Percentiles rank a stretch among this genome's conserved stretches.
Evolutionary conservation across 2,329 filamentous ascomycete genomes (phyloP).

Genomic region (Aspergillus clavatus): DNA sequence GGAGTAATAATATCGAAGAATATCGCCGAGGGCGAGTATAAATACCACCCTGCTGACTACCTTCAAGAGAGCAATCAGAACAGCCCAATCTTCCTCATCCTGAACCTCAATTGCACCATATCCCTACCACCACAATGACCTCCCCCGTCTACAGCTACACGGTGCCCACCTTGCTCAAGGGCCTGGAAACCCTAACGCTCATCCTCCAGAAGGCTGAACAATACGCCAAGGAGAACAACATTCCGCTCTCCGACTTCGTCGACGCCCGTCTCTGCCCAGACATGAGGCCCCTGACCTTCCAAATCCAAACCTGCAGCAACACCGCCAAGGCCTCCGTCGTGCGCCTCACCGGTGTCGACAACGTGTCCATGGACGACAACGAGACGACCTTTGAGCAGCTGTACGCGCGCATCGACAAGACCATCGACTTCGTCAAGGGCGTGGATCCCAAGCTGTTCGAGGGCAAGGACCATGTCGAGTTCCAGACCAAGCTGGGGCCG

Average conservation of each 20-base stretch:
- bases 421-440: constrained; percentile 44
- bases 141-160: constrained; percentile 29
- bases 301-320: constrained; percentile 45
- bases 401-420: constrained; percentile 44
- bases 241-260: constrained; percentile 34
- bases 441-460: constrained; percentile 43
- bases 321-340: constrained; percentile 38
- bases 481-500: constrained; percentile 32
- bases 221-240: constrained; percentile 36
- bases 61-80: no score
- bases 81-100: no score
- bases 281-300: constrained; percentile 49
- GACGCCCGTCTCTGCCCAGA: constrained; percentile 44
- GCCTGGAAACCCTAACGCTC: constrained; percentile 39
- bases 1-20: no score
- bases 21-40: no score
- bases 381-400: constrained; percentile 50
- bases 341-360: constrained; percentile 35
- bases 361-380: constrained; percentile 35
- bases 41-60: no score
- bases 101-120: not conserved
- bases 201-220: constrained; percentile 44
- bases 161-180: constrained; percentile 41
- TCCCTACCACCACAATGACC: not conserved
- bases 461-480: constrained; percentile 38